Conservation (phyloP, 2,329 filamentous ascomycete species). For the Cercospora janseana region DNA sequence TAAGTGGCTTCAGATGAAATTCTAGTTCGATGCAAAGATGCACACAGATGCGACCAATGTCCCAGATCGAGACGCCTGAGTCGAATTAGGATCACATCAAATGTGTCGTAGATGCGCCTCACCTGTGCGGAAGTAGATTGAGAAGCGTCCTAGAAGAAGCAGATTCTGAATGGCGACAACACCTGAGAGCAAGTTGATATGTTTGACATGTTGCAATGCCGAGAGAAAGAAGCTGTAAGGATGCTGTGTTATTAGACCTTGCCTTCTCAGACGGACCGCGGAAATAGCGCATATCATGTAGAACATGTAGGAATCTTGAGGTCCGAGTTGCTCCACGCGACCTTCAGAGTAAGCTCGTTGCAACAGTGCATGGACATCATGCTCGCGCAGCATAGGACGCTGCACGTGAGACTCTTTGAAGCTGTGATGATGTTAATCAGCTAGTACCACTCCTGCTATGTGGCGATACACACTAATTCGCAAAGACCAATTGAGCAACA, state of each 20-base stretch:
- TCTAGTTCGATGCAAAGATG: conserved; percentile 44
- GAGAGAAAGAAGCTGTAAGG: conserved; percentile 45
- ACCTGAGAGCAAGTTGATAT: conserved; percentile 36
- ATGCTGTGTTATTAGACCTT: conserved; percentile 36
- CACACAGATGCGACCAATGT: conserved; percentile 43
- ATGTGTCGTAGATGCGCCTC: background rate
- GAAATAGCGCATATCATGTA: conserved; percentile 44
- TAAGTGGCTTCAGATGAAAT: conserved; percentile 32
- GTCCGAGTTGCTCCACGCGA: background rate
- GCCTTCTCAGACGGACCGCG: conserved; percentile 39
- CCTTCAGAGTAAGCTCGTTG: conserved; percentile 6
- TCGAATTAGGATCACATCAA: background rate
- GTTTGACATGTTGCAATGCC: conserved; percentile 38
- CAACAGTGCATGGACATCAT: conserved; percentile 14
- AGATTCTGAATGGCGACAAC: conserved; percentile 43
- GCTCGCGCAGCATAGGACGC: conserved; percentile 12
- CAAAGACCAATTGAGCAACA: conserved; percentile 3
- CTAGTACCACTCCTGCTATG: background rate
- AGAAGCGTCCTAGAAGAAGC: conserved; percentile 44
- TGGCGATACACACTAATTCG: background rate
- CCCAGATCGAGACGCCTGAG: conserved; percentile 38
- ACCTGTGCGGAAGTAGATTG: conserved; percentile 47
- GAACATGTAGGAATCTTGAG: conserved; percentile 39
- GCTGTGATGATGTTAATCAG: background rate
- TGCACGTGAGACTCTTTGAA: conserved; percentile 21